phyloP scores from a whole-genome alignment of 495 filamentous ascomycete species.

The Lophiostoma macrostomum region DNA sequence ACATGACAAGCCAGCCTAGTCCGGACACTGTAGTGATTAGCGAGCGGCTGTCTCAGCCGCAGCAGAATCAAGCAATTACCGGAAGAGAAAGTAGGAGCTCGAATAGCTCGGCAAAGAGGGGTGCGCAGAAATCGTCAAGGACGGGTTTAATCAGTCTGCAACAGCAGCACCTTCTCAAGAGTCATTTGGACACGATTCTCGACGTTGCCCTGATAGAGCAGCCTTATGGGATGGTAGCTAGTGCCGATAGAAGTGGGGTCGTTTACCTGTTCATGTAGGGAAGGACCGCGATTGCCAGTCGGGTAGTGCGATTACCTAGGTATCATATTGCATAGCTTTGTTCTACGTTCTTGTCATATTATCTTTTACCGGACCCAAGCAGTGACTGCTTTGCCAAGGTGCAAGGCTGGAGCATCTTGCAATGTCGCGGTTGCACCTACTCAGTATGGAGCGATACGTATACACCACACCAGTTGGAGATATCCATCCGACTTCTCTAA shows the following conservation, averaged over 20 bases:
- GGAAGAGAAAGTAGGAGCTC: conserved; percentile 37
- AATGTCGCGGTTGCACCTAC: too few relatives aligned
- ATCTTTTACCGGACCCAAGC: too few relatives aligned
- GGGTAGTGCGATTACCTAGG: too few relatives aligned
- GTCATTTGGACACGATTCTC: conserved; percentile 82
- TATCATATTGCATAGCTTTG: too few relatives aligned
- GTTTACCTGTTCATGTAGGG: conserved; percentile 79
- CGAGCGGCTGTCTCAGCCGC: conserved; percentile 57
- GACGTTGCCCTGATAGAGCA: conserved; percentile 85
- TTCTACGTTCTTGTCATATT: too few relatives aligned
- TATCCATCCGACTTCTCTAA: too few relatives aligned
- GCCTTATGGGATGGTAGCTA: conserved; percentile 90
- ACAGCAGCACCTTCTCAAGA: conserved; percentile 75
- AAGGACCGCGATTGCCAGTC: too few relatives aligned
- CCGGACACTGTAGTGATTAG: conserved; percentile 66
- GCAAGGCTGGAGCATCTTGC: too few relatives aligned
- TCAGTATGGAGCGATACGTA: too few relatives aligned
- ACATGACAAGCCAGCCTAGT: conserved; percentile 65
- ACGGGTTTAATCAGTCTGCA: conserved; percentile 85
- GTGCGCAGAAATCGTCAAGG: conserved; percentile 52
- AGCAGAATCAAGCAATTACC: conserved; percentile 42
- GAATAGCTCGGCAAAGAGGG: conserved; percentile 31
- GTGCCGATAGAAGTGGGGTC: conserved; percentile 85
- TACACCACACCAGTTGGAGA: too few relatives aligned
- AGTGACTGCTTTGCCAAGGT: too few relatives aligned